phyloP scores from a whole-genome alignment of 495 filamentous ascomycete species.

The Podospora comata region DNA sequence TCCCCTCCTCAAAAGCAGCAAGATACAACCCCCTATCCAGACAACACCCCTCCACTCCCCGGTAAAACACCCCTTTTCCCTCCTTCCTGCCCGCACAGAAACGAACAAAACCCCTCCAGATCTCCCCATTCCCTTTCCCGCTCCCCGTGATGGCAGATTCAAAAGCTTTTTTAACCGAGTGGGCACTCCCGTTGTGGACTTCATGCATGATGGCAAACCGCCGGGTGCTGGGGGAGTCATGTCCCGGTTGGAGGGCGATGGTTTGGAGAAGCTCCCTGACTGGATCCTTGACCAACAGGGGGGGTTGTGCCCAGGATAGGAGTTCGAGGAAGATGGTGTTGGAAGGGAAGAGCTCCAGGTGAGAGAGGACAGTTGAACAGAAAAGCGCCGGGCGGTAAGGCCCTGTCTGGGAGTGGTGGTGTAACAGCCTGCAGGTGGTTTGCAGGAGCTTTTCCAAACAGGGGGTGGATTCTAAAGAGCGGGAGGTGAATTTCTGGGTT shows the following conservation, averaged over 20 bases:
- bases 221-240: slow-evolving; percentile 51
- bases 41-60: slow-evolving; percentile 67
- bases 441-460: slow-evolving; percentile 63
- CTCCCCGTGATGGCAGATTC: slow-evolving; percentile 59
- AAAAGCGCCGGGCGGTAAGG: slow-evolving; percentile 63
- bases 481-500: slow-evolving; percentile 47
- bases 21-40: slow-evolving; percentile 72
- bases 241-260: slow-evolving; percentile 19
- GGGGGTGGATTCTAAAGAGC: slow-evolving; percentile 45
- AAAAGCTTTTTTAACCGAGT: slow-evolving; percentile 65
- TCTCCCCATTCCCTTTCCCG: slow-evolving; percentile 38
- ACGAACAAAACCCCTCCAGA: slow-evolving; percentile 68
- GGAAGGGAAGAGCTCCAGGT: slow-evolving; percentile 61
- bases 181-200: slow-evolving; percentile 52
- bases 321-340: slow-evolving; percentile 77
- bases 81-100: slow-evolving; percentile 37
- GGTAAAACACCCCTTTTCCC: slow-evolving; percentile 55
- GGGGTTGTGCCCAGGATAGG: slow-evolving; percentile 63
- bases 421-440: slow-evolving; percentile 62
- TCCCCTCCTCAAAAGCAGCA: slow-evolving; percentile 50
- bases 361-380: slow-evolving; percentile 56
- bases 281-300: slow-evolving; percentile 67
- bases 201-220: slow-evolving; percentile 69
- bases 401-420: slow-evolving; percentile 58
- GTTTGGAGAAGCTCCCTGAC: slow-evolving; percentile 56